A percentile compares a stretch with the other conserved stretches of the same genome.
Evolutionary conservation across 805 yeast genomes (phyloP).

Genomic region (Candida sphagnicola): DNA sequence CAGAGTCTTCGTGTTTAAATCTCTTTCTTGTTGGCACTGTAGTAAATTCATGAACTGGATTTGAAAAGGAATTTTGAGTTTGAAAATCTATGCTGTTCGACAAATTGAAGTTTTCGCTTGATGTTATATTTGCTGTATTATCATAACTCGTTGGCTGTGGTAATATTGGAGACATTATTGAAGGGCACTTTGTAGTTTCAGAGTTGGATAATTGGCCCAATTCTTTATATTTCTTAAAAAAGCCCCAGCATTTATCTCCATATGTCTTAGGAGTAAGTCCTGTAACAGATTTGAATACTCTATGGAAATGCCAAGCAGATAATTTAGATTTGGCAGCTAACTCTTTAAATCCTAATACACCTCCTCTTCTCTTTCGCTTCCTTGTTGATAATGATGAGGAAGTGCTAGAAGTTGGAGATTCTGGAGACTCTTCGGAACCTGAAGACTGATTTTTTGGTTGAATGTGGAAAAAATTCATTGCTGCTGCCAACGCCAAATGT

Average conservation of each 20-base stretch:
- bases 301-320: conserved; percentile 90
- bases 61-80: too few relatives aligned
- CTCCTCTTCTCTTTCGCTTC: conserved; percentile 64
- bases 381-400: conserved; percentile 9
- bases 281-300: conserved; percentile 82
- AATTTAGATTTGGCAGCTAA: conserved; percentile 79
- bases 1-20: too few relatives aligned
- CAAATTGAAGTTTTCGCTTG: too few relatives aligned
- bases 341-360: conserved; percentile 80
- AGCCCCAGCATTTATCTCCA: conserved; percentile 78
- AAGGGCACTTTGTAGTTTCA: neutral
- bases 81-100: too few relatives aligned
- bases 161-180: neutral
- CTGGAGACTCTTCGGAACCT: conserved; percentile 15
- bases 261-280: conserved; percentile 86
- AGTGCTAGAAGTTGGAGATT: conserved; percentile 9
- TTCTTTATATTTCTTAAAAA: conserved; percentile 34
- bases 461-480: conserved; percentile 33
- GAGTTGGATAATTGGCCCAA: neutral
- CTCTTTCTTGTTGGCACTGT: too few relatives aligned
- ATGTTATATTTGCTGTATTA: neutral
- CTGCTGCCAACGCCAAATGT: conserved; percentile 79
- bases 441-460: conserved; percentile 15
- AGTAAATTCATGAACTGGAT: too few relatives aligned
- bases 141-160: neutral